These are phyloP conservation scores for Yueomyces sp. DNA, from an alignment of 805 yeast species.

Conservation along the genomic window DNA sequence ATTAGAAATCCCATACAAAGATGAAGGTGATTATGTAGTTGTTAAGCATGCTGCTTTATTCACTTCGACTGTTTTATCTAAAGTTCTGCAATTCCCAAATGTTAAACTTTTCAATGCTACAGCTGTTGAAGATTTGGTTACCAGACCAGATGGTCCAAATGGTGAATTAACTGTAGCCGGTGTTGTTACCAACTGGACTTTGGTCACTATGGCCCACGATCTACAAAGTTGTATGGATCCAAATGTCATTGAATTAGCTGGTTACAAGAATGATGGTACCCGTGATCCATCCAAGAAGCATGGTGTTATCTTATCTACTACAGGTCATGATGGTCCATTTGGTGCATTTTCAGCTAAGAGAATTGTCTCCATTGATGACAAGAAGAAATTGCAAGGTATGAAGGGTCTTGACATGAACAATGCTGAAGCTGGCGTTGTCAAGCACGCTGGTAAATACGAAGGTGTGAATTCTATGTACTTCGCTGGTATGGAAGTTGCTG, in stretches of 20 bases:
- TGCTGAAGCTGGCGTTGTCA: constrained; percentile 66
- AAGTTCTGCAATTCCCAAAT: constrained; percentile 58
- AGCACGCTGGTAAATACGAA: constrained; percentile 36
- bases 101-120: constrained; percentile 70
- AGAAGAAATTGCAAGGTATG: constrained; percentile 49
- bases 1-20: constrained; percentile 53
- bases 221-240: constrained; percentile 77
- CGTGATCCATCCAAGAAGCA: constrained; percentile 24
- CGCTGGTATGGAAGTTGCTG: constrained; percentile 69
- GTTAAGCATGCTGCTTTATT: constrained; percentile 72
- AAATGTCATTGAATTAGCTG: constrained; percentile 50
- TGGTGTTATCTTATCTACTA: constrained; percentile 51
- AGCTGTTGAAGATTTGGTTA: constrained; percentile 67
- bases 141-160: constrained; percentile 42
- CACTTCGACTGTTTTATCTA: constrained; percentile 56
- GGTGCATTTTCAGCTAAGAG: constrained; percentile 73
- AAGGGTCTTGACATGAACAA: constrained; percentile 67
- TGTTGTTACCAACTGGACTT: constrained; percentile 75
- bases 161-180: constrained; percentile 61
- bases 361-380: constrained; percentile 35
- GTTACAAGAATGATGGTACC: constrained; percentile 21
- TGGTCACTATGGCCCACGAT: constrained; percentile 63
- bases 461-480: constrained; percentile 22
- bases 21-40: constrained; percentile 69
- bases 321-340: constrained; percentile 77